Conservation (phyloP, 1,139 yeast species). For the Diutina pseudorugosa region DNA sequence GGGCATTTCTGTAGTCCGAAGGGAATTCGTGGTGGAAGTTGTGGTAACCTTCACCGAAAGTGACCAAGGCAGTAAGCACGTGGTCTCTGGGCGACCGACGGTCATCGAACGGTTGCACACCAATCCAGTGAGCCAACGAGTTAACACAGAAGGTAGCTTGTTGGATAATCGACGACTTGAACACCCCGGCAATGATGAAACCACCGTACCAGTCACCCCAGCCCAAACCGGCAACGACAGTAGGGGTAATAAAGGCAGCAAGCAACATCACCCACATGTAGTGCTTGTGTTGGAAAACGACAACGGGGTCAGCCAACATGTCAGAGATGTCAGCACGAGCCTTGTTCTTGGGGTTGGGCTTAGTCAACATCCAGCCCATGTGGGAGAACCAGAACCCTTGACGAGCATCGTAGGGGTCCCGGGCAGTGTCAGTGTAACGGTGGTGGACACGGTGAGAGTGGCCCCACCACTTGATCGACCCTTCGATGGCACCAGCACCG, state of each 20-base stretch:
- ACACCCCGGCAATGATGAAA: conserved; percentile 77
- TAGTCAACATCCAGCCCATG: conserved; percentile 93
- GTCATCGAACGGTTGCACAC: conserved; percentile 96
- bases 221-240: conserved; percentile 58
- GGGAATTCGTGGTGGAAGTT: conserved; percentile 99
- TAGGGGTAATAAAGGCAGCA: conserved; percentile 66
- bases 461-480: conserved; percentile 98
- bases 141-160: conserved; percentile 98
- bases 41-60: conserved; percentile 98
- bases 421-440: conserved; percentile 89
- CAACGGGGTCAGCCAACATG: conserved; percentile 81
- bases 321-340: conserved; percentile 96
- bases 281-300: conserved; percentile 87
- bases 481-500: conserved; percentile 94
- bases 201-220: conserved; percentile 96
- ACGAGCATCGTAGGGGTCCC: conserved; percentile 97
- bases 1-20: conserved; percentile 93
- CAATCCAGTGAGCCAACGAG: conserved; percentile 97
- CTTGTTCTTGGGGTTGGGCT: conserved; percentile 88
- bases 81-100: conserved; percentile 97
- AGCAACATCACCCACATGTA: conserved; percentile 57
- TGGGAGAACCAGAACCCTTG: conserved; percentile 93
- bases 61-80: conserved; percentile 83
- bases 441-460: conserved; percentile 97
- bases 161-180: conserved; percentile 77